phyloP scores from a whole-genome alignment of 108 stramenopile species.

The Aureococcus anophagefferens region DNA sequence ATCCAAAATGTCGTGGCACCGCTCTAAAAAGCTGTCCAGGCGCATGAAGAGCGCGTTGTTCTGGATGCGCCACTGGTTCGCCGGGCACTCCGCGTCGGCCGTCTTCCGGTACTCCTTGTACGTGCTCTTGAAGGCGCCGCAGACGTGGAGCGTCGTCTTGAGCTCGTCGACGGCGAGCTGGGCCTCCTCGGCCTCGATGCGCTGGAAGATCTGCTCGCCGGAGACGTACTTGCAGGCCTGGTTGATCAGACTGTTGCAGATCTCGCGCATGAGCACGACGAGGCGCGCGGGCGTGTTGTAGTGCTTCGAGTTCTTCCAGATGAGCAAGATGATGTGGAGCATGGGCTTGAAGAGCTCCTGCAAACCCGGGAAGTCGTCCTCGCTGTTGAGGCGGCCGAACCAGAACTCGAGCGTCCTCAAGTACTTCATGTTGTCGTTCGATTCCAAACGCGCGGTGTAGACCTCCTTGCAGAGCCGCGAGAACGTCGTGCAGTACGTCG shows the following conservation, averaged over 20 bases:
- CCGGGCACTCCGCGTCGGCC: slow-evolving; percentile 63
- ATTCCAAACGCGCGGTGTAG: slow-evolving; percentile 65
- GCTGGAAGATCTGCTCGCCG: slow-evolving; percentile 66
- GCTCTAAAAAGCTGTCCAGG: slow-evolving; percentile 72
- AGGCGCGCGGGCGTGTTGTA: slow-evolving; percentile 79
- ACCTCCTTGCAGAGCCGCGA: slow-evolving; percentile 74
- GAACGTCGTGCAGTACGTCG: slow-evolving; percentile 77
- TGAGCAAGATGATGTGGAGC: slow-evolving; percentile 68
- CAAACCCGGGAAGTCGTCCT: slow-evolving; percentile 55
- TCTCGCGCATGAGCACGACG: slow-evolving; percentile 72
- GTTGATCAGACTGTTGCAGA: slow-evolving; percentile 72
- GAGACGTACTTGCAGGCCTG: slow-evolving; percentile 68
- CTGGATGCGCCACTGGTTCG: slow-evolving; percentile 68
- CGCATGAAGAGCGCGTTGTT: slow-evolving; percentile 81
- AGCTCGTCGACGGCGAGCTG: slow-evolving; percentile 52
- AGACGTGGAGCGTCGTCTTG: slow-evolving; percentile 50
- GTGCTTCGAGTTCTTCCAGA: slow-evolving; percentile 81
- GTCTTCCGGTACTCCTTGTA: slow-evolving; percentile 69
- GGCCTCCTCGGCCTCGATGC: slow-evolving; percentile 73
- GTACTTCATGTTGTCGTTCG: slow-evolving; percentile 78
- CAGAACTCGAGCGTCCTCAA: slow-evolving; percentile 66
- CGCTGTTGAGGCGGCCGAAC: slow-evolving; percentile 54
- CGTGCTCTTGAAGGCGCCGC: slow-evolving; percentile 65
- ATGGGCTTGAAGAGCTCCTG: slow-evolving; percentile 67
- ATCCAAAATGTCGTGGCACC: slow-evolving; percentile 77